A percentile compares a stretch with the other conserved stretches of the same genome.
Evolutionary conservation across 225 moss, liverwort and hornwort genomes (phyloP).

Genomic region (Polytrichum commune): DNA sequence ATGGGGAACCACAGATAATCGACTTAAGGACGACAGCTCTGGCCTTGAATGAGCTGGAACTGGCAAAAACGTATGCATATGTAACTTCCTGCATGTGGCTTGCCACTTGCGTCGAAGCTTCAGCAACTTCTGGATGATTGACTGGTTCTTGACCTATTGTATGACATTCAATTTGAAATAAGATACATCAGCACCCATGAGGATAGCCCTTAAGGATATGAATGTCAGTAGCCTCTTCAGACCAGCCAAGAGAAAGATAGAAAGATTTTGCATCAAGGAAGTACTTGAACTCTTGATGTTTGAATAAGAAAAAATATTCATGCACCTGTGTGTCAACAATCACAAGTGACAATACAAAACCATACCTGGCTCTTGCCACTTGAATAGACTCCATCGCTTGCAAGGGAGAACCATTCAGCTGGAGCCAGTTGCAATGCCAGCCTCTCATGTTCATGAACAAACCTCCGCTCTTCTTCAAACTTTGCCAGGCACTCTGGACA

Average conservation of each 20-base stretch:
- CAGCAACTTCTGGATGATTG: slow-evolving; percentile 31
- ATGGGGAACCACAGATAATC: slow-evolving; percentile 18
- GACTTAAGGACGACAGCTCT: slow-evolving; percentile 36
- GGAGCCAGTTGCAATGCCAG: slow-evolving; percentile 41
- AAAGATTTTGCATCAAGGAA: too few species aligned
- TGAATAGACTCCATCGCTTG: slow-evolving; percentile 22
- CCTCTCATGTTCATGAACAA: slow-evolving; percentile 39
- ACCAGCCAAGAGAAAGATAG: too few species aligned
- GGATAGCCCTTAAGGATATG: not conserved
- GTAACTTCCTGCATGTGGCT: slow-evolving; percentile 38
- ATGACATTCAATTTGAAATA: not conserved
- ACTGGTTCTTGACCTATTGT: slow-evolving; percentile 18
- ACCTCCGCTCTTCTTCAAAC: slow-evolving; percentile 38
- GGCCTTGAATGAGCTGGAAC: slow-evolving; percentile 8
- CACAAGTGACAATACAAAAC: not conserved
- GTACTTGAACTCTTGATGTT: too few species aligned
- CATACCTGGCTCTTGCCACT: slow-evolving; percentile 22
- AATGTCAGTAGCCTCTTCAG: too few species aligned
- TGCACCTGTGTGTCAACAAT: not conserved
- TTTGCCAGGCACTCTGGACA: slow-evolving; percentile 40
- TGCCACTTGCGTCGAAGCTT: slow-evolving; percentile 57
- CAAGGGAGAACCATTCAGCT: slow-evolving; percentile 33
- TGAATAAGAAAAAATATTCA: too few species aligned
- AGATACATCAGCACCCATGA: not conserved
- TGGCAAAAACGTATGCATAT: slow-evolving; percentile 16